Conservation (phyloP, 345 rosid species). For the Carallia brachiata region DNA sequence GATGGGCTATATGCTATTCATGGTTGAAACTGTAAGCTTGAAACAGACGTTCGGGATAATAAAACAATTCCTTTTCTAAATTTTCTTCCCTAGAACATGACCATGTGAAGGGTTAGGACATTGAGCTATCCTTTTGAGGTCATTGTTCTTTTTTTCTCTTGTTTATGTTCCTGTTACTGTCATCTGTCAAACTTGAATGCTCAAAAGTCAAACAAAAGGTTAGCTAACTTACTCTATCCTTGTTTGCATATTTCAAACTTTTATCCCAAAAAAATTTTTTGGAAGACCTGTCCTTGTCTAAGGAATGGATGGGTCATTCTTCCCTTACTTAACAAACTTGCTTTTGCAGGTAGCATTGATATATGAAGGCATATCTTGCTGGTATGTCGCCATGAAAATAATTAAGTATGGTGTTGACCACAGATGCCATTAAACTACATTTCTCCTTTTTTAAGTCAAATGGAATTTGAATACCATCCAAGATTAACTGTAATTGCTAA, state of each 20-base stretch:
- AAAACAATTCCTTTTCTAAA: neutral
- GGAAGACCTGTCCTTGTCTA: neutral
- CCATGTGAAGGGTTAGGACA: too few relatives aligned
- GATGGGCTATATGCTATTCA: too few relatives aligned
- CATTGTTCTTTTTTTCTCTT: neutral
- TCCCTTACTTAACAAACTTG: conserved; percentile 18
- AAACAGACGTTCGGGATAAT: conserved; percentile 1
- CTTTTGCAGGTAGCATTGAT: conserved; percentile 22
- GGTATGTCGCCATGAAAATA: conserved; percentile 18
- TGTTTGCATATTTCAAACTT: neutral
- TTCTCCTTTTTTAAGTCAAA: neutral
- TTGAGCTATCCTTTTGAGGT: too few relatives aligned
- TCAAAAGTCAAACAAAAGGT: neutral
- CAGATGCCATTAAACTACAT: neutral
- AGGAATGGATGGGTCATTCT: conserved; percentile 2
- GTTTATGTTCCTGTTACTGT: neutral
- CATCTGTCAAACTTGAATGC: neutral
- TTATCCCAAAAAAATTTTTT: neutral
- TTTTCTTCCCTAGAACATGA: neutral
- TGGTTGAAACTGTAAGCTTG: conserved; percentile 5
- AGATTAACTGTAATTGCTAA: neutral
- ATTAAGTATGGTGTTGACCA: conserved; percentile 3
- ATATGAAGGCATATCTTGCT: conserved; percentile 25
- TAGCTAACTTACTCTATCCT: neutral
- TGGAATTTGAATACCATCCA: neutral